Evolutionary conservation across 2,329 filamentous ascomycete species (phyloP).

Genomic region (Aspergillus eucalypticola): DNA sequence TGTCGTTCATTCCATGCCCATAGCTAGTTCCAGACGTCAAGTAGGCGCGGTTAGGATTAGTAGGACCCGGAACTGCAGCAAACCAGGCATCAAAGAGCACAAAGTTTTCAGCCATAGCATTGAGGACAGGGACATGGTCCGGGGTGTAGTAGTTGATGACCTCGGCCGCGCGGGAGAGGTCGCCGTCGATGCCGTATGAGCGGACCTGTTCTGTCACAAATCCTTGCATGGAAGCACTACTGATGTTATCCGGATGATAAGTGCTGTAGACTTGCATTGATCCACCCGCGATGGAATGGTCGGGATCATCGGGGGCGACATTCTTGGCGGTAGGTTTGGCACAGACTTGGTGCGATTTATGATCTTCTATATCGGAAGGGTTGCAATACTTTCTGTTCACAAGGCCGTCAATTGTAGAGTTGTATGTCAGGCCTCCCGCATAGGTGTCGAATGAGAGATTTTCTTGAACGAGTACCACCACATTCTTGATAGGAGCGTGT

Average conservation of each 20-base stretch:
- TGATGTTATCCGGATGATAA: constrained; percentile 34
- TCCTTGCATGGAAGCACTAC: constrained; percentile 39
- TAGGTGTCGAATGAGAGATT: constrained; percentile 46
- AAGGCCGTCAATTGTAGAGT: constrained; percentile 38
- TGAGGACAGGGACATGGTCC: constrained; percentile 45
- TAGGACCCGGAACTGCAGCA: constrained; percentile 42
- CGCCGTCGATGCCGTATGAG: constrained; percentile 33
- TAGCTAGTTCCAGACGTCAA: constrained; percentile 44
- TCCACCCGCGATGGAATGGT: constrained; percentile 45
- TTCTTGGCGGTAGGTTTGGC: constrained; percentile 40
- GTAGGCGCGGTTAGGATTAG: constrained; percentile 41
- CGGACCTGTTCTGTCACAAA: constrained; percentile 47
- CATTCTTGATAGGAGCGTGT: constrained; percentile 47
- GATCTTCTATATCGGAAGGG: constrained; percentile 35
- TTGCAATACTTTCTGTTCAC: constrained; percentile 40
- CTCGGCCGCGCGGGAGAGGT: constrained; percentile 42
- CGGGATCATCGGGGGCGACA: constrained; percentile 46
- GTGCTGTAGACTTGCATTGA: constrained; percentile 47
- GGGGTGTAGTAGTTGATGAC: constrained; percentile 48
- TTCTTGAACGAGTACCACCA: constrained; percentile 50
- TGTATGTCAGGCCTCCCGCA: constrained; percentile 44
- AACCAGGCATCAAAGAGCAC: constrained; percentile 50
- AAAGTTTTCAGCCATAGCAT: constrained; percentile 45
- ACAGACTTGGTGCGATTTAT: constrained; percentile 34
- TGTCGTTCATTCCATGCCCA: constrained; percentile 42